These are phyloP conservation scores for Calonectria ilicicola DNA, from an alignment of 2,329 filamentous ascomycete genomes.

Conservation along the genomic window DNA sequence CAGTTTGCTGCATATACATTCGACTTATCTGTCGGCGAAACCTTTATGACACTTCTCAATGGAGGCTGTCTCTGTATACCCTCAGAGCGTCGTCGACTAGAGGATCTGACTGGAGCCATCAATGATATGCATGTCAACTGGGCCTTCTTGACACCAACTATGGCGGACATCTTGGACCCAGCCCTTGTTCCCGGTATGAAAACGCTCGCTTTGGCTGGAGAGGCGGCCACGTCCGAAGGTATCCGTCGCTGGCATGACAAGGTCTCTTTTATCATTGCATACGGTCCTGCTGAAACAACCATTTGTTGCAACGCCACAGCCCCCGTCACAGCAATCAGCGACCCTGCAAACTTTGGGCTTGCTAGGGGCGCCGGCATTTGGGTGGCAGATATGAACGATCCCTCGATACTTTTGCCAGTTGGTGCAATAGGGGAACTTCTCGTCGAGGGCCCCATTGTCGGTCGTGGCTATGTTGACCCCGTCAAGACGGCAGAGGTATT, in stretches of 20 bases:
- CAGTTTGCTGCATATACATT: neutral
- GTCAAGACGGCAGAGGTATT: neutral
- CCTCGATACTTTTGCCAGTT: neutral
- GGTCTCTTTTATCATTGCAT: neutral
- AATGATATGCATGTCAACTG: neutral
- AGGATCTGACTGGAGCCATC: neutral
- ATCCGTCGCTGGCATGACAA: neutral
- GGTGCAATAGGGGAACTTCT: constrained; percentile 12
- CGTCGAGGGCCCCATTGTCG: constrained; percentile 35
- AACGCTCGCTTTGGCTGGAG: neutral
- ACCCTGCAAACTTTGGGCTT: neutral
- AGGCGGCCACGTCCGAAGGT: neutral
- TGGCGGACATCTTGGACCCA: neutral
- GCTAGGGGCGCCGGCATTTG: neutral
- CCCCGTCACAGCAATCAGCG: neutral
- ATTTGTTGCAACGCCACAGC: neutral
- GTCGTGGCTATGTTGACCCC: constrained; percentile 25
- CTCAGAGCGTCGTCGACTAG: neutral
- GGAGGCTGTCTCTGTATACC: neutral
- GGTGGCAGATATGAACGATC: neutral
- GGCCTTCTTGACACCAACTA: neutral
- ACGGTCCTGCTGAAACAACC: neutral
- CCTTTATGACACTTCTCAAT: neutral
- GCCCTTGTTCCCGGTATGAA: neutral
- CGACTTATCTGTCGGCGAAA: neutral